Conservation (phyloP, 805 yeast genomes). For the Starmerella asiatica region DNA sequence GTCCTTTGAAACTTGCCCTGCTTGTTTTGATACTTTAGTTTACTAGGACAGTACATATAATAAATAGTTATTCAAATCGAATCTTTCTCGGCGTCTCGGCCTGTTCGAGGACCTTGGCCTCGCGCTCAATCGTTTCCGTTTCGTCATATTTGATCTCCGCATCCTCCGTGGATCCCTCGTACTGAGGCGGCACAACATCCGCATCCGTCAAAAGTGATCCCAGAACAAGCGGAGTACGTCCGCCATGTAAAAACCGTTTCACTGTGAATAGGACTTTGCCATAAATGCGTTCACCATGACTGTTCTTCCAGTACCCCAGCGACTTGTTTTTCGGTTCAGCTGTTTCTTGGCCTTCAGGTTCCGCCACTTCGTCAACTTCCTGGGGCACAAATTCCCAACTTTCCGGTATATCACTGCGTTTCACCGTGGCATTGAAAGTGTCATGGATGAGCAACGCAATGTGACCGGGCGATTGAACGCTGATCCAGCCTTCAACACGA, state of each 20-base stretch:
- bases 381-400: slow-evolving; percentile 75
- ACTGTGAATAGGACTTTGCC: slow-evolving; percentile 72
- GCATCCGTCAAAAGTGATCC: slow-evolving; percentile 41
- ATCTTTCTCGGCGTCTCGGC: slow-evolving; percentile 1
- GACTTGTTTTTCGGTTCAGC: slow-evolving; percentile 32
- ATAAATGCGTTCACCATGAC: slow-evolving; percentile 55
- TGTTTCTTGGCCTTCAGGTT: neutral
- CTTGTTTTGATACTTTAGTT: no score
- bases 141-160: neutral
- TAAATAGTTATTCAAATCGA: slow-evolving; percentile 4
- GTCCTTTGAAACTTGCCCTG: no score
- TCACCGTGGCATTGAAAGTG: slow-evolving; percentile 87
- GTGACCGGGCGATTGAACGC: slow-evolving; percentile 90
- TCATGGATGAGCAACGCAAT: slow-evolving; percentile 84
- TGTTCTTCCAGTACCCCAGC: slow-evolving; percentile 82
- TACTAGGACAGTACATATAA: no score
- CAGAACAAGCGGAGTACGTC: slow-evolving; percentile 71
- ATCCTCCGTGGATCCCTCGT: neutral
- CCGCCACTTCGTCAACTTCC: slow-evolving; percentile 33
- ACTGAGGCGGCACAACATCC: slow-evolving; percentile 16
- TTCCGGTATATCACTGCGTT: slow-evolving; percentile 70
- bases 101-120: neutral
- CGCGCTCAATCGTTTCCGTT: neutral
- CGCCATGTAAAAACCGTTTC: slow-evolving; percentile 46
- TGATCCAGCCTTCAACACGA: slow-evolving; percentile 67